Evolutionary conservation across 106 monocot species (phyloP).

Genomic region (Narthecium ossifragum): DNA sequence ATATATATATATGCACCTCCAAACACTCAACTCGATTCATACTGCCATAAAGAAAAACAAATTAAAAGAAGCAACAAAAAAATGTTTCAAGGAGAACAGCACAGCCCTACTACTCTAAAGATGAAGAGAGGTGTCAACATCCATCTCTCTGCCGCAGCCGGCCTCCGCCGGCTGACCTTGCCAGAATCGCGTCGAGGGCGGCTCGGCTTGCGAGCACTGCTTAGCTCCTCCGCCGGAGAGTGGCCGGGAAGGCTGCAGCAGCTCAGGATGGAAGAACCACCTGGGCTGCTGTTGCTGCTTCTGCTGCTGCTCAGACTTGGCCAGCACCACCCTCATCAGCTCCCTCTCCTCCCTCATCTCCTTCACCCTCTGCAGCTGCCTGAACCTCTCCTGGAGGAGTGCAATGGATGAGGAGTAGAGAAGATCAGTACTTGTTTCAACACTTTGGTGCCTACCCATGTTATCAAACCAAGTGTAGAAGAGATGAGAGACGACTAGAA

Average conservation of each 20-base stretch:
- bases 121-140: slow-evolving; percentile 84
- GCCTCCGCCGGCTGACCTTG: background rate
- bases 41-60: background rate
- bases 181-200: slow-evolving; percentile 12
- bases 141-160: slow-evolving; percentile 3
- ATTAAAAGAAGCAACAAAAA: slow-evolving; percentile 1
- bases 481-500: background rate
- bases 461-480: background rate
- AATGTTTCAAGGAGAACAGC: background rate
- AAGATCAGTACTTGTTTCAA: background rate
- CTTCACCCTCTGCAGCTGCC: slow-evolving; percentile 47
- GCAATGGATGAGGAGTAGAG: slow-evolving; percentile 49
- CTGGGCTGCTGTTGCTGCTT: slow-evolving; percentile 11
- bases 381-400: slow-evolving; percentile 67
- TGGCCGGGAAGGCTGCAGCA: slow-evolving; percentile 23
- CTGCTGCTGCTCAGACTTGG: background rate
- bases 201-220: slow-evolving; percentile 1
- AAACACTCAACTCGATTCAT: background rate
- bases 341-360: slow-evolving; percentile 59
- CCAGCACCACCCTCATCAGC: slow-evolving; percentile 14
- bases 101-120: slow-evolving; percentile 36
- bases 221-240: background rate
- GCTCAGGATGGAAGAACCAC: slow-evolving; percentile 50
- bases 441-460: slow-evolving; percentile 7
- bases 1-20: too few species aligned